Evolutionary conservation across 1,284 basidiomycete species (phyloP), one percentile per base, ranked within the genome.

Genomic region (Pseudozyma sp.): DNA sequence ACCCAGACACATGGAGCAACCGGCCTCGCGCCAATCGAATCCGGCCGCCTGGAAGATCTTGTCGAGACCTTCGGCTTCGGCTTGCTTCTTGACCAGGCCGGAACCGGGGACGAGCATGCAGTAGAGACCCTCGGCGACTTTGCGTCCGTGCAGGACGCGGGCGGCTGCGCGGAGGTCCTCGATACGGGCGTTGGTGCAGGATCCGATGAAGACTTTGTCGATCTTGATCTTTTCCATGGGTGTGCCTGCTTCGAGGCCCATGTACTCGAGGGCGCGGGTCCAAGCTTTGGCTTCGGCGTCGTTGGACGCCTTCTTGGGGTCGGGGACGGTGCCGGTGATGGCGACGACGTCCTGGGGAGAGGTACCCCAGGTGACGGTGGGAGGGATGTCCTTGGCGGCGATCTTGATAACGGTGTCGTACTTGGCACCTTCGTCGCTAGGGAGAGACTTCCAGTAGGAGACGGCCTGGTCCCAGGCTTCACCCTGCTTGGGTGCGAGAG

Each of bases 191-290:
- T 84, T 84, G 59, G 82, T 84, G 77, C 82, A 84, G 2, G 81
- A 83, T 13, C 82, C 82, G 54, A 84, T 82, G 50, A 84, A 84
- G 37, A 84, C 82, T 69, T 84, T 82, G 70, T 84, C 82, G 48
- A 84, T 68, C 73, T 81, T 81, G 76, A 84, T 74, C 61, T 81
- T 67, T 61, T 82, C 81, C 67, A 84, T 75, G 57, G 81, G 78
- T 9, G 77, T 80, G 42, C 64, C 62, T 11, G 82, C 55, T 54
- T 79, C 75, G 57, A 83, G 78, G 42, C 81, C 81, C 82, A 84
- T 84, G 78, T 84, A 84, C 45, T 81, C 64, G 54, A 84, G 77
- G 10, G 82, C 70, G 54, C 75, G 78, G 6, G 61, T 56, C 73
- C 70, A 75, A 11, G 77, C 68, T n/a, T 58, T 59, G 30, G 72